Base-by-base conservation (phyloP, 2,329 filamentous ascomycete species). In the Fusarium camptoceras region DNA sequence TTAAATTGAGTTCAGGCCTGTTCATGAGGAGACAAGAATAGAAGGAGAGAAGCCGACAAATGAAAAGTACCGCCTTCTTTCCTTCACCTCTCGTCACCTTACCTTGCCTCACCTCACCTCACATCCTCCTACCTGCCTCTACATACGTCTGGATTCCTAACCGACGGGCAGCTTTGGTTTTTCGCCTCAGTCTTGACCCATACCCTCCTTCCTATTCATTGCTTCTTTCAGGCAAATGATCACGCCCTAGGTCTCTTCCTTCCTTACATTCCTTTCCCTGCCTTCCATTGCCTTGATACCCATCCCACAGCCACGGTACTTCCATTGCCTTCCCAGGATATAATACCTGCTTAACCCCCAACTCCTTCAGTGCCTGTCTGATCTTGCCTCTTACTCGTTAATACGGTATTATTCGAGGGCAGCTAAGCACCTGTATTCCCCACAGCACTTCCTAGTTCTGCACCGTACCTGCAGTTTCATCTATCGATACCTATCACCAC, bases 1-100 rank as follows among this genome's bases (percentile, higher is more conserved):
- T 48, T 50, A 60, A 66, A 66, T 61, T 66, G 49, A 60, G 63
- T 66, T 66, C 34, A 30, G 39, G 30, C 39, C 31, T 28, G 24
- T 27, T 48, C 15, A 47, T 42, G 49, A n/a, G 31, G 42, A 53
- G 42, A 34, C n/a, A 37, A 37, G 34, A 53, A 41, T 46, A 60
- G 57, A 64, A 55, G 28, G 9, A 43, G 56, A 66, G 48, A 55
- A 48, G 34, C 61, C 47, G 55, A 46, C 51, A 67, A 68, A 53
- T 59, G 43, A 59, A 51, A 41, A n/a, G 34, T 18, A 18, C 49
- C 46, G 54, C 30, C 43, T 56, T 37, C 54, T 24, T 50, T 39
- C 41, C 51, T 46, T 55, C 44, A 30, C 31, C 54, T 43, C 16
- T 27, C 24, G 31, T 51, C 12, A 47, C 60, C 61, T 59, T 30